These are phyloP conservation scores for Sporisorium iseilematis-ciliati DNA, from an alignment of 1,284 basidiomycete genomes.

Conservation along the genomic window DNA sequence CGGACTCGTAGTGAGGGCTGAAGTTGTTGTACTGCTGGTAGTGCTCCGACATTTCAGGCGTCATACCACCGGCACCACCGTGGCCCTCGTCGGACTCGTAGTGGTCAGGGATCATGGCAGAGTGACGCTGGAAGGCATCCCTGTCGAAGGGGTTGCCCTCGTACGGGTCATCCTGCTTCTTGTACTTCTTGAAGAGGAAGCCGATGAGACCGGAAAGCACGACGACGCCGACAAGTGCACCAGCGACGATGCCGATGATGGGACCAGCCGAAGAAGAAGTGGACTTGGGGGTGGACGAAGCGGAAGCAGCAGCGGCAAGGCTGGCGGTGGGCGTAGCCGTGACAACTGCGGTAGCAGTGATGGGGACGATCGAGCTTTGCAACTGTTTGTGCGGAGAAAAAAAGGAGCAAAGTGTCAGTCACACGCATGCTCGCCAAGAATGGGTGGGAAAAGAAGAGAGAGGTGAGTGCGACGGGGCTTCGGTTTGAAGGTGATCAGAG, in stretches of 20 bases:
- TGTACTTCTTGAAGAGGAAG: constrained; percentile 68
- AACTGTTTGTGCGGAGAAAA: constrained; percentile 15
- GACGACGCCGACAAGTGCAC: constrained; percentile 67
- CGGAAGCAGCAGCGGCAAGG: constrained; percentile 22
- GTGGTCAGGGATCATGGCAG: constrained; percentile 67
- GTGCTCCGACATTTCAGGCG: constrained; percentile 56
- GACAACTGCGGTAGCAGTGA: constrained; percentile 50
- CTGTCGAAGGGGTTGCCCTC: constrained; percentile 68
- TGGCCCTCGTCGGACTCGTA: constrained; percentile 63
- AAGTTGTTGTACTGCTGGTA: constrained; percentile 53
- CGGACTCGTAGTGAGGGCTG: constrained; percentile 41
- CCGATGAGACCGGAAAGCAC: constrained; percentile 66
- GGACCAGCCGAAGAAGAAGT: constrained; percentile 56
- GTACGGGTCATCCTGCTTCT: constrained; percentile 63
- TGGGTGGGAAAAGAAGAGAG: constrained; percentile 14
- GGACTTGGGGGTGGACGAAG: constrained; percentile 37
- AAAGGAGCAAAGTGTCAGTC: constrained; percentile 11
- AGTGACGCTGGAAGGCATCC: constrained; percentile 67
- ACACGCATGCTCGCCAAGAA: not conserved
- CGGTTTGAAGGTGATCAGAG: constrained; percentile 3
- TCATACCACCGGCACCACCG: constrained; percentile 24
- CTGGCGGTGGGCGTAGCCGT: constrained; percentile 41
- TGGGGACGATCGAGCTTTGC: constrained; percentile 22
- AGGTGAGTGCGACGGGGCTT: constrained; percentile 28
- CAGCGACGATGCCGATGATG: constrained; percentile 70